These are phyloP conservation scores for Bremia lactucae DNA, from an alignment of 352 stramenopile genomes.

Conservation along the genomic window DNA sequence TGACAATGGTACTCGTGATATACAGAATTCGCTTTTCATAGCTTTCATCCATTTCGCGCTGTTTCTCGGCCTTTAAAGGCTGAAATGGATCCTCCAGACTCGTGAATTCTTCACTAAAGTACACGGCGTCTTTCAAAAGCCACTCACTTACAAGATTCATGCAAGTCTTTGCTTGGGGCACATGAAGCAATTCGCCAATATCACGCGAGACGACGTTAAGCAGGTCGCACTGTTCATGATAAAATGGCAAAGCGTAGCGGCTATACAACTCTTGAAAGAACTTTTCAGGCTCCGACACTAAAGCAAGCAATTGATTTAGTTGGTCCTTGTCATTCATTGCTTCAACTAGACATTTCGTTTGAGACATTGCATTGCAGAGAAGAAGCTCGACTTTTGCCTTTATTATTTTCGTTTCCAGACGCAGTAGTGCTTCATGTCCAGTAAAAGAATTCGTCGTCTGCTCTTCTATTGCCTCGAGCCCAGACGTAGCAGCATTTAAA, in stretches of 20 bases:
- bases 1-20: constrained; percentile 12
- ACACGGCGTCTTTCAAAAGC: constrained; percentile 36
- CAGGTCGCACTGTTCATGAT: constrained; percentile 10
- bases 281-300: constrained; percentile 25
- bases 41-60: constrained; percentile 23
- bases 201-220: constrained; percentile 23
- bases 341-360: constrained; percentile 9
- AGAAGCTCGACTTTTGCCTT: constrained; percentile 29
- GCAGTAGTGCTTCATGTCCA: constrained; percentile 18
- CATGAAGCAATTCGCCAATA: constrained; percentile 21
- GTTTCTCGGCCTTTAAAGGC: constrained; percentile 18
- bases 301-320: constrained; percentile 15
- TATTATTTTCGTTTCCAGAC: constrained; percentile 33
- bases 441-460: constrained; percentile 24
- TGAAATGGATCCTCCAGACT: constrained; percentile 26
- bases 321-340: constrained; percentile 10
- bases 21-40: constrained; percentile 26
- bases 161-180: constrained; percentile 17
- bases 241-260: constrained; percentile 28
- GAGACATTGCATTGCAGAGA: constrained; percentile 11
- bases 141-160: constrained; percentile 38
- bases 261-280: constrained; percentile 38
- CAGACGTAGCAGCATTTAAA: constrained; percentile 10
- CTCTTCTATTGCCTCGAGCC: constrained; percentile 2
- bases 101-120: constrained; percentile 1